Conservation (phyloP, 1,284 basidiomycete species). For the Cryptococcus sp. region DNA sequence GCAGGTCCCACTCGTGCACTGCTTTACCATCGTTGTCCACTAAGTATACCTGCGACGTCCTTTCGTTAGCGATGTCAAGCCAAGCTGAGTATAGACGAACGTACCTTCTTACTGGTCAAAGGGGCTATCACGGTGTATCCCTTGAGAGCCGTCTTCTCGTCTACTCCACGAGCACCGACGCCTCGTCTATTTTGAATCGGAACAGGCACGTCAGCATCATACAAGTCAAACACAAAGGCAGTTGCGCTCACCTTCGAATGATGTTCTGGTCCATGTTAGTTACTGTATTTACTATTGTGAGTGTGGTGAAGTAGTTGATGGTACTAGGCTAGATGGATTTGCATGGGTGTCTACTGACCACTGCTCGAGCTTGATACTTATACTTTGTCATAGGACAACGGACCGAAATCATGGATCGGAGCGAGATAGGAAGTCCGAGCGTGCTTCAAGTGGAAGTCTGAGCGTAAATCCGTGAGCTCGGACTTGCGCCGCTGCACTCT, state of each 20-base stretch:
- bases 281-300: background rate
- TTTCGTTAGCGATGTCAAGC: background rate
- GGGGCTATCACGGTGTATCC: slow-evolving; percentile 25
- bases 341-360: too few species aligned
- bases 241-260: slow-evolving; percentile 12
- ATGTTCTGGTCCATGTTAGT: slow-evolving; percentile 26
- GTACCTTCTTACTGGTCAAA: slow-evolving; percentile 22
- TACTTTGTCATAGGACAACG: too few species aligned
- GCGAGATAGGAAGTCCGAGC: too few species aligned
- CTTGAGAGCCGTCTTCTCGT: slow-evolving; percentile 16
- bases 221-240: background rate
- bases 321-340: background rate
- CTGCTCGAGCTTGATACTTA: too few species aligned
- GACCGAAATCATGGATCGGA: too few species aligned
- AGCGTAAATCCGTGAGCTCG: too few species aligned
- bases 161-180: slow-evolving; percentile 20
- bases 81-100: background rate
- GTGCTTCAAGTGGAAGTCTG: too few species aligned
- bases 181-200: slow-evolving; percentile 9
- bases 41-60: slow-evolving; percentile 15
- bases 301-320: background rate
- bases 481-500: too few species aligned
- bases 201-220: background rate
- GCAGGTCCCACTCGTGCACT: slow-evolving; percentile 21
- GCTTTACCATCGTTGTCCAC: slow-evolving; percentile 23